Conservation (phyloP, 805 yeast genomes). For the Myxozyma nipponensis region DNA sequence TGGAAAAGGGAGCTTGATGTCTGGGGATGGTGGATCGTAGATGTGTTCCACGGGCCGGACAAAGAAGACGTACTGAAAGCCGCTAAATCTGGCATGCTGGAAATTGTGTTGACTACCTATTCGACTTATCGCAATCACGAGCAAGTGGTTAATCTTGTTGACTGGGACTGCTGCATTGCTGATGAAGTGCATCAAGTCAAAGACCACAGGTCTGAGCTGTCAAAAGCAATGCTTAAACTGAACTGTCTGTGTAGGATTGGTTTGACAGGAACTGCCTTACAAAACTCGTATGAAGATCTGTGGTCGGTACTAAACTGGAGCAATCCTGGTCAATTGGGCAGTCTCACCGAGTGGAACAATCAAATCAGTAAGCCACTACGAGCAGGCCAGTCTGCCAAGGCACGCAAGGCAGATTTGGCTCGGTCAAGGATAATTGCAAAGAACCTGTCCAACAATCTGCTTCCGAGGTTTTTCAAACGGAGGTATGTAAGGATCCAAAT, state of each 20-base stretch:
- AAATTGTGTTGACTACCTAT: slow-evolving; percentile 22
- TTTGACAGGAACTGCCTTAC: slow-evolving; percentile 25
- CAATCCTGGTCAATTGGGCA: slow-evolving; percentile 19
- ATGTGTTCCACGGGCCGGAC: slow-evolving; percentile 8
- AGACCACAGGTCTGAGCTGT: slow-evolving; percentile 8
- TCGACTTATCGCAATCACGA: slow-evolving; percentile 13
- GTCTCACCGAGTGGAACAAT: slow-evolving; percentile 6
- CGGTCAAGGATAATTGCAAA: slow-evolving; percentile 7
- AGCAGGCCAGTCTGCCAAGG: slow-evolving; percentile 21
- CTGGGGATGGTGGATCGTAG: slow-evolving; percentile 28
- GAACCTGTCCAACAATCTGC: slow-evolving; percentile 7
- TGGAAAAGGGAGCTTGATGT: slow-evolving; percentile 20
- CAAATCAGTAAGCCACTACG: slow-evolving; percentile 13
- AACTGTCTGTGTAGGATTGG: slow-evolving; percentile 24
- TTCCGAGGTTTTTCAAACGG: slow-evolving; percentile 14
- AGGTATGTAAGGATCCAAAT: slow-evolving; percentile 1
- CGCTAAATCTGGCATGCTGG: slow-evolving; percentile 15
- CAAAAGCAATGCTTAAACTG: slow-evolving; percentile 11
- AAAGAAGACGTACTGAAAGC: slow-evolving; percentile 15
- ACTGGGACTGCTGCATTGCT: slow-evolving; percentile 21
- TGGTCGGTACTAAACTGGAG: slow-evolving; percentile 24
- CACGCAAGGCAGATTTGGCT: slow-evolving; percentile 10
- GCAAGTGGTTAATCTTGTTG: slow-evolving; percentile 11
- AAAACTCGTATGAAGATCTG: slow-evolving; percentile 20
- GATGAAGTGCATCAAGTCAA: slow-evolving; percentile 24